Base-by-base conservation (phyloP, 2,329 filamentous ascomycete species). In the Teratosphaeria epicoccoides region DNA sequence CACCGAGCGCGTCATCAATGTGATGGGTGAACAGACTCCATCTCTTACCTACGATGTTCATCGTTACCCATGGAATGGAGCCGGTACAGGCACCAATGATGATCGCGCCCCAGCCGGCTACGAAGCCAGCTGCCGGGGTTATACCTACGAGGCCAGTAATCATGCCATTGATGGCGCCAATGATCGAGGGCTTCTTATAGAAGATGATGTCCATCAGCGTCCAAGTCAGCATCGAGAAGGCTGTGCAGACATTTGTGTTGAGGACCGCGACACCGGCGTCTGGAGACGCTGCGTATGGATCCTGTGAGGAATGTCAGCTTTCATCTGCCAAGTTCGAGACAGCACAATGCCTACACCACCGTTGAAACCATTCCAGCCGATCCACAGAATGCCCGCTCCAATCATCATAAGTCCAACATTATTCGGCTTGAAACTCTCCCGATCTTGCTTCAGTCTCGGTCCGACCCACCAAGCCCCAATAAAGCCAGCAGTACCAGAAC, bases 1-100 rank as follows among this genome's bases (percentile, higher is more conserved):
- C 68, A 53, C 73, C 76, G 43, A 79, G 70, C 9, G 74, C 69
- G 60, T 82, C 77, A 61, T 81, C 77, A 54, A 74, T 71, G 56
- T 72, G 70, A 60, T 77, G 76, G 4, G 55, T 61, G 76, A 84
- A 83, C 65, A 83, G 81, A 57, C 78, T 77, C 50, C 63, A 60
- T 51, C 68, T 69, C 58, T 71, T 73, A 49, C 70, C 72, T 6
- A 72, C 57, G 22, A 76, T 63, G 61, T 76, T 76, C 73, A 77
- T 75, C 23, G 68, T 70, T 11, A 75, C 51, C 74, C 73, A 76
- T 1, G 74, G 74, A 17, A 76, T 67, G 11, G 61, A 66, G 11
- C 73, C 74, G 6, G 69, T 71, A 51, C 66, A 71, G 23, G 70
- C 54, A 4, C 75, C 74, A 33, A 76, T 70, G 50, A 73, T 64